Evolutionary conservation across 805 yeast species (phyloP).

Genomic region (Candida berthetii): DNA sequence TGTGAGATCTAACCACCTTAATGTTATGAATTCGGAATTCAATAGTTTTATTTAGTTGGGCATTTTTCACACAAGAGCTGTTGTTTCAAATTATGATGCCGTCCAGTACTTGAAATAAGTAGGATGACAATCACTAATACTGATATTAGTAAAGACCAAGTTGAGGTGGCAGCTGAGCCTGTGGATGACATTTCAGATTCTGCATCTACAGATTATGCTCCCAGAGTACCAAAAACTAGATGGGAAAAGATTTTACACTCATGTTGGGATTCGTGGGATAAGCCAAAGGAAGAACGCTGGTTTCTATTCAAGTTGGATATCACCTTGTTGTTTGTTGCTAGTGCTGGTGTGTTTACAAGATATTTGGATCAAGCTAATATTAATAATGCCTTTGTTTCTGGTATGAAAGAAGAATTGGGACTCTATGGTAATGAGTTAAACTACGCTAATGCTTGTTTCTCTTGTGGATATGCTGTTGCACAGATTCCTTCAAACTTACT

Average conservation of each 20-base stretch:
- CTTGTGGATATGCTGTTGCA: slow-evolving; percentile 55
- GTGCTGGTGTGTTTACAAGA: slow-evolving; percentile 10
- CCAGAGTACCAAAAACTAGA: not conserved
- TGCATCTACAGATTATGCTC: not conserved
- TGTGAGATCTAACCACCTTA: no score
- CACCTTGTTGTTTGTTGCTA: slow-evolving; percentile 7
- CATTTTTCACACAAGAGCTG: no score
- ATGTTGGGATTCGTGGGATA: slow-evolving; percentile 6
- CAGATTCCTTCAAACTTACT: slow-evolving; percentile 59
- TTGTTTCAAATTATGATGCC: no score
- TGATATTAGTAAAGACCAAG: no score
- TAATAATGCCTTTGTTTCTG: slow-evolving; percentile 59
- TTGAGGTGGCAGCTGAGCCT: no score
- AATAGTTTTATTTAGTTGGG: no score
- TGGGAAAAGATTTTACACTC: slow-evolving; percentile 6
- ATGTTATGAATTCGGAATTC: no score
- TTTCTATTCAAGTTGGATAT: slow-evolving; percentile 6
- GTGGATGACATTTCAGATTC: no score
- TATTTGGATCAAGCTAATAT: slow-evolving; percentile 50
- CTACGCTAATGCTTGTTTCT: slow-evolving; percentile 51
- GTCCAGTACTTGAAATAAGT: no score
- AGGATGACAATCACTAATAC: no score
- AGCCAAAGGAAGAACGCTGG: slow-evolving; percentile 3
- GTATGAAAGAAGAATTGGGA: slow-evolving; percentile 50
- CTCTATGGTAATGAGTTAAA: slow-evolving; percentile 60